Evolutionary conservation across 306 rosid genomes (phyloP).

Genomic region (Cicer arietinum): DNA sequence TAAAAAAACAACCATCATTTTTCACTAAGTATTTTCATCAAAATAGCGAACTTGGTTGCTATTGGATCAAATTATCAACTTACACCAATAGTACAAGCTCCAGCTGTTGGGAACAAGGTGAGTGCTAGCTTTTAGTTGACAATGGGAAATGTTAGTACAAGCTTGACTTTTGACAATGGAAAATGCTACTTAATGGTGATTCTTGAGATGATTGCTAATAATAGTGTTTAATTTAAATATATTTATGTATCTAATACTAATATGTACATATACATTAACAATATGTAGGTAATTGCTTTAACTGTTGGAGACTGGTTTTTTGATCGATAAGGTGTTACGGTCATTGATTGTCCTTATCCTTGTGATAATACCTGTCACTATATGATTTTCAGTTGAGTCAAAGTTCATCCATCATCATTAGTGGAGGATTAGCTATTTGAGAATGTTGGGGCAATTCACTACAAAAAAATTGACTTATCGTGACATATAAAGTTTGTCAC

Average conservation of each 20-base stretch:
- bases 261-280: neutral
- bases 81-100: conserved; percentile 38
- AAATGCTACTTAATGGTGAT: no score
- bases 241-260: conserved; percentile 29
- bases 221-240: neutral
- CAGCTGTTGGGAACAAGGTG: conserved; percentile 74
- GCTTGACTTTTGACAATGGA: neutral
- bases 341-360: conserved; percentile 88
- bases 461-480: no score
- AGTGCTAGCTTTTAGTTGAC: conserved; percentile 25
- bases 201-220: neutral
- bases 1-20: no score
- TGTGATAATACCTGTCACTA: conserved; percentile 89
- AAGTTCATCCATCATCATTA: conserved; percentile 1
- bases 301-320: conserved; percentile 98
- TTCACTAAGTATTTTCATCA: no score
- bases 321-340: conserved; percentile 68
- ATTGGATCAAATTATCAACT: no score
- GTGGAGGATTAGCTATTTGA: no score
- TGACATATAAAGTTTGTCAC: no score
- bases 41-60: no score
- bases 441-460: no score
- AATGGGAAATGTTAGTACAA: no score
- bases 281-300: conserved; percentile 74
- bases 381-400: conserved; percentile 65